These are phyloP conservation scores for Penicillium verhagenii DNA, from an alignment of 495 filamentous ascomycete species.

Conservation along the genomic window DNA sequence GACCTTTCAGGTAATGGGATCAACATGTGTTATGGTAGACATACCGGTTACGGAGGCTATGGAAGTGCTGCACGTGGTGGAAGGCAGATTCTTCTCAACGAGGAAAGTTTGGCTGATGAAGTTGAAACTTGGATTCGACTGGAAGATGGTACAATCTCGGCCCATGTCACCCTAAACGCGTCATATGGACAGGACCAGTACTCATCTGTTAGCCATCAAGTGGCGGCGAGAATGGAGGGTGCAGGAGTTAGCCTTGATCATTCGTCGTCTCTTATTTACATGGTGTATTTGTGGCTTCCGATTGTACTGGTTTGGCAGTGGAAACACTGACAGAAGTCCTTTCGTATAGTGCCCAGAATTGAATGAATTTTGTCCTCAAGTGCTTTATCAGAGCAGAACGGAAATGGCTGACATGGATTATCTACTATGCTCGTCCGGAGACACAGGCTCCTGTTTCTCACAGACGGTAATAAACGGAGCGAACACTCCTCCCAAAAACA, in stretches of 20 bases:
- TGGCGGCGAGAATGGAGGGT: not conserved
- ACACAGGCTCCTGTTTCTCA: not conserved
- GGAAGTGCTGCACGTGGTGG: conserved; percentile 61
- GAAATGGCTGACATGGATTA: too few relatives aligned
- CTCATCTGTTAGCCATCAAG: not conserved
- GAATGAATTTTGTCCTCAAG: not conserved
- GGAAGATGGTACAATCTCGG: conserved; percentile 57
- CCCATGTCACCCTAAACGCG: conserved; percentile 60
- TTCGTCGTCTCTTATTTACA: not conserved
- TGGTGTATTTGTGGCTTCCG: conserved; percentile 13
- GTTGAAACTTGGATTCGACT: conserved; percentile 66
- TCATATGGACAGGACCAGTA: conserved; percentile 61
- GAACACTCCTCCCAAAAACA: conserved; percentile 11
- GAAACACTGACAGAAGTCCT: not conserved
- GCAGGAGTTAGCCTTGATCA: not conserved
- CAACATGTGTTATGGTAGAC: conserved; percentile 66
- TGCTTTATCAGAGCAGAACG: not conserved
- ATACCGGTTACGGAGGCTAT: conserved; percentile 72
- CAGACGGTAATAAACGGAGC: conserved; percentile 13
- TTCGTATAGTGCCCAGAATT: not conserved
- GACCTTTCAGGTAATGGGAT: conserved; percentile 39
- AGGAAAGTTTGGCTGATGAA: conserved; percentile 29
- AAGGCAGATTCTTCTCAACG: conserved; percentile 55
- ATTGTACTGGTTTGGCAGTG: conserved; percentile 6
- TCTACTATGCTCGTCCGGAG: not conserved